Conservation (phyloP, 2,329 filamentous ascomycete genomes). For the Fusarium metavorans region DNA sequence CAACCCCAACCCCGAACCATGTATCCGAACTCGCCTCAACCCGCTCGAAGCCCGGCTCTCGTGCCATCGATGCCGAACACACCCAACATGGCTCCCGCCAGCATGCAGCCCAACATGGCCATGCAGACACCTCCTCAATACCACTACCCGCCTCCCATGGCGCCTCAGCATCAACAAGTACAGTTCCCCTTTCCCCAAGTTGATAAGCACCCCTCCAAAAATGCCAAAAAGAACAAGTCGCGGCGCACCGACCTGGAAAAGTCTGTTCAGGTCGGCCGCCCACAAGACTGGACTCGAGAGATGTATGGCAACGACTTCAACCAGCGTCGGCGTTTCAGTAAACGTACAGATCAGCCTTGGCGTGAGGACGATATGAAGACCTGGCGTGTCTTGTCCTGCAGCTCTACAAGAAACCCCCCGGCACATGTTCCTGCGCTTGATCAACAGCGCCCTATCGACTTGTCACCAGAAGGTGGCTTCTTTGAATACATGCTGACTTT, state of each 20-base stretch:
- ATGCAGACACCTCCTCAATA: conserved; percentile 74
- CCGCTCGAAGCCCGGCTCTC: conserved; percentile 74
- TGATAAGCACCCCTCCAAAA: conserved; percentile 54
- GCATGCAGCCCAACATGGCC: conserved; percentile 68
- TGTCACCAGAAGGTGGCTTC: conserved; percentile 76
- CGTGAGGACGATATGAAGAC: conserved; percentile 42
- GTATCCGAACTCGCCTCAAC: conserved; percentile 73
- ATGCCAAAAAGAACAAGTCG: conserved; percentile 58
- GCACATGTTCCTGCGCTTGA: conserved; percentile 22
- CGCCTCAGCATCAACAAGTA: conserved; percentile 72
- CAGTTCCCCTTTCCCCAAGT: conserved; percentile 57
- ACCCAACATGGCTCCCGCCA: conserved; percentile 74
- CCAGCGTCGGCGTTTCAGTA: conserved; percentile 58
- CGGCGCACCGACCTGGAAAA: conserved; percentile 61
- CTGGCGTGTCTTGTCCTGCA: conserved; percentile 37
- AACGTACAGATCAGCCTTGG: conserved; percentile 56
- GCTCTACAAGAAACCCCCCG: conserved; percentile 21
- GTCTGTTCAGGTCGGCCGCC: conserved; percentile 55
- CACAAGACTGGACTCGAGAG: conserved; percentile 53
- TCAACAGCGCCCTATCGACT: conserved; percentile 59
- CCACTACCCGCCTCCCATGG: conserved; percentile 70
- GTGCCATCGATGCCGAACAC: conserved; percentile 75
- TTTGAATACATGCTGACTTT: conserved; percentile 81
- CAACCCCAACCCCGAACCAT: conserved; percentile 60
- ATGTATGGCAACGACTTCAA: conserved; percentile 49